Evolutionary conservation across 2,329 filamentous ascomycete species (phyloP), one percentile per base, ranked within the genome.

Genomic region (Macrophomina tecta): DNA sequence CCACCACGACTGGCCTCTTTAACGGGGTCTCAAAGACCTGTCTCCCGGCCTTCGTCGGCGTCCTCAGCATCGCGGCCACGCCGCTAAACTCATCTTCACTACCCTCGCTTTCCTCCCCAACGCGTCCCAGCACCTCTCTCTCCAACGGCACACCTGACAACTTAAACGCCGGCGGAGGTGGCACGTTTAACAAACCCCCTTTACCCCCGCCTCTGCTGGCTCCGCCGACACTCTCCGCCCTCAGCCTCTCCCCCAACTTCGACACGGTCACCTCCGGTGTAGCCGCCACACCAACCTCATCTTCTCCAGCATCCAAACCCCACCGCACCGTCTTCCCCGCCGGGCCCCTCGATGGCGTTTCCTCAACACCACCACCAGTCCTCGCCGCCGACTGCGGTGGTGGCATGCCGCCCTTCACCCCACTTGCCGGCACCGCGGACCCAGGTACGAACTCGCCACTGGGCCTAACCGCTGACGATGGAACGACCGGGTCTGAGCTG

Each of bases 271-370:
- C 46, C 23, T 53, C 46, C 8, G 61, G 48, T 34, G 61, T 64
- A 2, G 61, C 23, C 18, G 23, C 48, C 36, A 42, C 42, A n/a
- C 14, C 30, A 14, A 16, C 45, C 4, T 14, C 32, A 1, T 11
- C 58, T 5, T 2, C 42, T 8, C 8, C 30, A 18, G 4, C n/a
- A 9, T 5, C 32, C 32, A 64, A 40, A 9, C 51, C 16, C 46
- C 46, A 64, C 18, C 42, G 14, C 7, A 74, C 16, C 4, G 68
- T 63, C 67, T 72, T 78, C 71, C 34, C 70, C 12, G 72, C 74
- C 55, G 78, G 77, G 51, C 74, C 76, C 52, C 78, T 78, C 3
- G 79, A 80, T 14, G 81, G 82, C 61, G 81, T 83, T 42, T 82
- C 81, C 63, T 78, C 73, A 63, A 82, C 69, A 69, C 71, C 68